Evolutionary conservation across 345 rosid species (phyloP).

Genomic region (Euphorbia tirucalli): DNA sequence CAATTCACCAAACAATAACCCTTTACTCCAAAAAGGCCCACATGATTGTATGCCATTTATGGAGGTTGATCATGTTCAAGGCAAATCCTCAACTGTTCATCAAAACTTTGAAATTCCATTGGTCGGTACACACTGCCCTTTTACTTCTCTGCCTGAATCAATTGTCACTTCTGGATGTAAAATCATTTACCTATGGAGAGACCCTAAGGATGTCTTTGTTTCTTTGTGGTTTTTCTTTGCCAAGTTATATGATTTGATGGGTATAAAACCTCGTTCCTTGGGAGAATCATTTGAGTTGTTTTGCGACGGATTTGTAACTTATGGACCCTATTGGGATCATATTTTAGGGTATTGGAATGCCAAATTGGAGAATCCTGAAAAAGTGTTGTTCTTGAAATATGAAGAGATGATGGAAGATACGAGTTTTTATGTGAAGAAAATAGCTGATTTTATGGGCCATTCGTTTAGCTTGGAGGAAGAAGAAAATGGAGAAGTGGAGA

Average conservation of each 20-base stretch:
- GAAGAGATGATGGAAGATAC: neutral
- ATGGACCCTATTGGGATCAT: conserved; percentile 1
- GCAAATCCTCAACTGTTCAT: neutral
- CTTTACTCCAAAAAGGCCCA: neutral
- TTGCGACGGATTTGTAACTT: neutral
- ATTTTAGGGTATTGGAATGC: no score
- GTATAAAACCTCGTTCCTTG: neutral
- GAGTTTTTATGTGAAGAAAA: neutral
- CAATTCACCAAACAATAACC: neutral
- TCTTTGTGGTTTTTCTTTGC: neutral
- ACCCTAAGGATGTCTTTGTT: no score
- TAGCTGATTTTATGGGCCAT: conserved; percentile 2
- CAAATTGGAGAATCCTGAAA: neutral
- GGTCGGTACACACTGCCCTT: neutral
- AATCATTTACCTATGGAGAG: conserved; percentile 4
- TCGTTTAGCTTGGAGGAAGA: conserved; percentile 4
- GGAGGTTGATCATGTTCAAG: neutral
- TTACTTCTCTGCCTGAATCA: neutral
- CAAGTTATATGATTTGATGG: neutral
- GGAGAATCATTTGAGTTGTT: conserved; percentile 7
- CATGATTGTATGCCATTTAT: conserved; percentile 9
- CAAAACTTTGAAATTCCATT: neutral
- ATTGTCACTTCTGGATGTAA: neutral
- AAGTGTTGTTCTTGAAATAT: neutral
- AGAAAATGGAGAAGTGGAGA: neutral